Evolutionary conservation across 1,284 basidiomycete genomes (phyloP).

Genomic region (Fomitopsis schrenkii): DNA sequence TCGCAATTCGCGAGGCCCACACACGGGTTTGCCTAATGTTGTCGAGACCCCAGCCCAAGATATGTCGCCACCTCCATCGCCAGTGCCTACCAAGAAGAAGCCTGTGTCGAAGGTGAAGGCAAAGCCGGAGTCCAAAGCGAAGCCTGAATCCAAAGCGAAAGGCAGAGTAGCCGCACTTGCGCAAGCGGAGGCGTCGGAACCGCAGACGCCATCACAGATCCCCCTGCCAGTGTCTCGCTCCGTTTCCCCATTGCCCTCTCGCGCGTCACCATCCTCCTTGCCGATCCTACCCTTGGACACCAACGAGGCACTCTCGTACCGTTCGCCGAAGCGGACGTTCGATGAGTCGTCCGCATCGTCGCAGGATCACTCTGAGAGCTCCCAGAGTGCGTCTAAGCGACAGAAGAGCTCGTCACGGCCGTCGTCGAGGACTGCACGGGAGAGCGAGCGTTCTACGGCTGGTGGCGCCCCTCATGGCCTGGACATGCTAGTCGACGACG

Average conservation of each 20-base stretch:
- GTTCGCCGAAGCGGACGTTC: slow-evolving; percentile 65
- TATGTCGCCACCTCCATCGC: slow-evolving; percentile 12
- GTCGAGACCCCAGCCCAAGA: slow-evolving; percentile 43
- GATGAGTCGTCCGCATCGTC: slow-evolving; percentile 53
- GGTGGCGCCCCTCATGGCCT: not conserved
- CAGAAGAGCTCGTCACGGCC: slow-evolving; percentile 29
- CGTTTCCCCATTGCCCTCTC: slow-evolving; percentile 35
- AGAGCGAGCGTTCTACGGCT: slow-evolving; percentile 1
- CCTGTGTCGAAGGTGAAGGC: slow-evolving; percentile 23
- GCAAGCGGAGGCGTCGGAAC: slow-evolving; percentile 10
- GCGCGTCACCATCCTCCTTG: slow-evolving; percentile 21
- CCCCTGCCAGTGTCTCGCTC: slow-evolving; percentile 44
- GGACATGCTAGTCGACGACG: slow-evolving; percentile 25
- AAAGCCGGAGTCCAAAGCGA: slow-evolving; percentile 15
- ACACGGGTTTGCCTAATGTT: slow-evolving; percentile 72
- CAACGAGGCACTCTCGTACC: slow-evolving; percentile 26
- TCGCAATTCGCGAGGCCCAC: slow-evolving; percentile 82
- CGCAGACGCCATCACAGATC: slow-evolving; percentile 30
- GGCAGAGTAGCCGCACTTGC: slow-evolving; percentile 5
- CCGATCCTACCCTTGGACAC: slow-evolving; percentile 5
- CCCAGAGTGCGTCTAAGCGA: slow-evolving; percentile 41
- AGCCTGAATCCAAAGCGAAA: slow-evolving; percentile 12
- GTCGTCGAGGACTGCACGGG: slow-evolving; percentile 10
- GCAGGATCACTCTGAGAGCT: slow-evolving; percentile 28
- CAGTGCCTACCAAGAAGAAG: slow-evolving; percentile 22